Evolutionary conservation across 768 basidiomycete species (phyloP).

Genomic region (Lactarius sp.): DNA sequence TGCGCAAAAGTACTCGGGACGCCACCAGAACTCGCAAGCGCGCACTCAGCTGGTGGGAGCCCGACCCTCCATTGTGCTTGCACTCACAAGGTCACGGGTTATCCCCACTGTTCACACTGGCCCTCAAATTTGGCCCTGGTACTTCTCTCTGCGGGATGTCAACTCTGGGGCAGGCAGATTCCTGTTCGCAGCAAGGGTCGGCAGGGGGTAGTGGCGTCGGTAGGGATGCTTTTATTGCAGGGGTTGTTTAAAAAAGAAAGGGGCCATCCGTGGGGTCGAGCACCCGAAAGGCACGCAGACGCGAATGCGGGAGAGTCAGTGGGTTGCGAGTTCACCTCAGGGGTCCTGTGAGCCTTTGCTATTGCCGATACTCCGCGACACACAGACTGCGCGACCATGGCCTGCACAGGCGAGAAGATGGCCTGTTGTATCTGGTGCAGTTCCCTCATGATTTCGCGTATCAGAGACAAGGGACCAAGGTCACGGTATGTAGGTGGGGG

Average conservation of each 20-base stretch:
- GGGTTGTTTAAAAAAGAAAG: constrained; percentile 29
- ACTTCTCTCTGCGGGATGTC: constrained; percentile 35
- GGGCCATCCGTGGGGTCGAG: constrained; percentile 62
- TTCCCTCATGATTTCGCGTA: constrained; percentile 76
- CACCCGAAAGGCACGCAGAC: constrained; percentile 67
- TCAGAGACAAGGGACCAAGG: constrained; percentile 55
- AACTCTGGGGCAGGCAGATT: too few relatives aligned
- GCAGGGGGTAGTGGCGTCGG: constrained; percentile 90
- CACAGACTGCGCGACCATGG: constrained; percentile 72
- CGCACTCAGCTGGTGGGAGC: constrained; percentile 23
- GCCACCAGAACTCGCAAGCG: constrained; percentile 51
- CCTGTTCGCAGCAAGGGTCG: constrained; percentile 84
- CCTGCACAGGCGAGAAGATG: constrained; percentile 88
- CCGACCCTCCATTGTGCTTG: constrained; percentile 31
- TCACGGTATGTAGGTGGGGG: too few relatives aligned
- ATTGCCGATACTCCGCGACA: neutral
- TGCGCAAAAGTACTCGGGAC: constrained; percentile 71
- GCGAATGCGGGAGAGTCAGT: constrained; percentile 87
- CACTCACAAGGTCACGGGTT: constrained; percentile 64
- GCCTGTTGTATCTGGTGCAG: constrained; percentile 75
- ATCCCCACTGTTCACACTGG: constrained; percentile 63
- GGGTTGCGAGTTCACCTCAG: constrained; percentile 37
- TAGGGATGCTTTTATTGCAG: constrained; percentile 12
- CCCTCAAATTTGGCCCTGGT: constrained; percentile 58
- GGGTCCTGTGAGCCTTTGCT: too few relatives aligned